Base-by-base conservation (phyloP, 768 basidiomycete genomes). In the Hemileccinum rubropunctum region DNA sequence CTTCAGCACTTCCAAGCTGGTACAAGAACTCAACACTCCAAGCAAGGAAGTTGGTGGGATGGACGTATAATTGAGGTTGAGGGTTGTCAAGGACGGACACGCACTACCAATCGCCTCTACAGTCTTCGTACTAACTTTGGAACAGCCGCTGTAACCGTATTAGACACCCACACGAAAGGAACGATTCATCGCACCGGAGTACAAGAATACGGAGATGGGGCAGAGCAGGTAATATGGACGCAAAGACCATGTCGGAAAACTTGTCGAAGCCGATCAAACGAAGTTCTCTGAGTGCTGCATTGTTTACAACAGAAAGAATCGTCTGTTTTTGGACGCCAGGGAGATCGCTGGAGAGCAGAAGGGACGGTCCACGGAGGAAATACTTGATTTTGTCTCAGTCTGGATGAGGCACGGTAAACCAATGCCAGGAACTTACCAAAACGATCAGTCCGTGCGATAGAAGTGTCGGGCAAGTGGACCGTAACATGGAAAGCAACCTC, bases 31-130 rank as follows among this genome's bases (percentile, higher is more conserved):
- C 4, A 66, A 58, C 0, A 83, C 61, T 9, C 73, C 66, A 1
- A 72, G 68, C 8, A 88, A 60, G 14, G 79, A 76, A 1, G 55
- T 49, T 0, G 84, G 79, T 2, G 78, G 65, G 5, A 76, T 75
- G 3, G 78, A 71, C 2, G 86, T 88, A 51, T 81, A 81, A 57
- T 76, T 85, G 32, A 87, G 61, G 55, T 88, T 86, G 41, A 84
- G 58, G 1, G 68, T 62, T 12, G 59, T 70, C 30, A 88, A 71
- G 14, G 58, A 59, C 13, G 58, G 68, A 54, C 82, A 83, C 10
- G 60, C 62, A 30, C 64, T 62, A 10, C 75, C 74, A 6, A 71
- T 67, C 3, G 73, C 76, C 12, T 72, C 65, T 32, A 75, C 66
- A 1, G 83, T 79, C 55, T 75, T 71, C 4, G 72, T 51, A 6